These are phyloP conservation scores for Melaleuca quinquenervia DNA, from an alignment of 345 rosid species.

Conservation along the genomic window DNA sequence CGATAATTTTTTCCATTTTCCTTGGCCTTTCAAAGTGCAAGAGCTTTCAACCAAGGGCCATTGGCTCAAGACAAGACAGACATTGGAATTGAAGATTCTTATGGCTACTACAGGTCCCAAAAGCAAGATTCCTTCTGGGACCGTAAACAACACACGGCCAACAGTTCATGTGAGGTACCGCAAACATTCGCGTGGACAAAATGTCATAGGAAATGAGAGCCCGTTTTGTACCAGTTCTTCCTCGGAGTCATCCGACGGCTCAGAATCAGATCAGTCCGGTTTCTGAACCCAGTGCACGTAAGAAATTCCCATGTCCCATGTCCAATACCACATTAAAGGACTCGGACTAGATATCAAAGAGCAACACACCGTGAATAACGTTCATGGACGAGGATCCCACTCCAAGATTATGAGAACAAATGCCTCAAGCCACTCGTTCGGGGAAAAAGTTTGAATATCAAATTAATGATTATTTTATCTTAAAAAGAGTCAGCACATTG, in stretches of 20 bases:
- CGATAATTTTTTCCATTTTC: not conserved
- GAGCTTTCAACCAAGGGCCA: not conserved
- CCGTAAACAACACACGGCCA: not conserved
- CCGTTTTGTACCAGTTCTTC: not conserved
- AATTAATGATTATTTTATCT: not conserved
- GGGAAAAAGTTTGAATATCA: not conserved
- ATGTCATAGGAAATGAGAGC: not conserved
- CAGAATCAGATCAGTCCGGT: not conserved
- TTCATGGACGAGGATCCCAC: not conserved
- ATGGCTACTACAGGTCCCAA: not conserved
- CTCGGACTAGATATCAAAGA: not conserved
- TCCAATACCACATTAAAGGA: not conserved
- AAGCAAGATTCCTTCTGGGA: not conserved
- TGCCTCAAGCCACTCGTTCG: not conserved
- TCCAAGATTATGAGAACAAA: not conserved
- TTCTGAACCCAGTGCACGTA: not conserved
- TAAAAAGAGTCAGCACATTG: not conserved
- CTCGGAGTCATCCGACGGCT: not conserved
- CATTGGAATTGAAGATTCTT: not conserved
- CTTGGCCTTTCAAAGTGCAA: not conserved
- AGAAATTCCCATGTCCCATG: not conserved
- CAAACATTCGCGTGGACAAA: not conserved
- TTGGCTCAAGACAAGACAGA: not conserved
- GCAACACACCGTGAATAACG: not conserved
- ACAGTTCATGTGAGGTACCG: not conserved